Conservation (phyloP, 2,329 filamentous ascomycete species). For the Aspergillus latus region DNA sequence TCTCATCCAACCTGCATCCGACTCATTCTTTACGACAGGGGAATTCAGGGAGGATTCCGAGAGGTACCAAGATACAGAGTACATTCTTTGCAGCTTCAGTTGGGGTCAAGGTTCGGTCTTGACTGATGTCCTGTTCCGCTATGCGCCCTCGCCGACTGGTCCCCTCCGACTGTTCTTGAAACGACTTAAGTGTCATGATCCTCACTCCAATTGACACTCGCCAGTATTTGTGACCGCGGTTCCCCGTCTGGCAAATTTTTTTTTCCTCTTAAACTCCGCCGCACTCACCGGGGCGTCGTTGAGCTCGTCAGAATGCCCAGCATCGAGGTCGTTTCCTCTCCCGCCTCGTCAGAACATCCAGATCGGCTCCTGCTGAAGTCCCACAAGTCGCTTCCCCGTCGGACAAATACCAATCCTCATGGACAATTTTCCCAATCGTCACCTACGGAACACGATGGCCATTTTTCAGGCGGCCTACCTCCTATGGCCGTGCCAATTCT, state of each 20-base stretch:
- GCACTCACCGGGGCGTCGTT: slow-evolving; percentile 12
- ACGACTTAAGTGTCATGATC: slow-evolving; percentile 22
- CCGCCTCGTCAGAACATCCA: slow-evolving; percentile 26
- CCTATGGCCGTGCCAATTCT: slow-evolving; percentile 30
- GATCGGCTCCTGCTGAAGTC: slow-evolving; percentile 38
- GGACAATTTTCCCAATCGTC: slow-evolving; percentile 25
- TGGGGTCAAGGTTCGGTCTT: slow-evolving; percentile 5
- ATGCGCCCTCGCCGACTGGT: slow-evolving; percentile 18
- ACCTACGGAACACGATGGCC: slow-evolving; percentile 26
- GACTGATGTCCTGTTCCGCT: slow-evolving; percentile 5
- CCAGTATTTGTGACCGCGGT: slow-evolving; percentile 12
- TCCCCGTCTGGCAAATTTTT: slow-evolving; percentile 7
- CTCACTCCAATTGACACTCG: slow-evolving; percentile 11
- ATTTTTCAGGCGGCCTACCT: slow-evolving; percentile 23
- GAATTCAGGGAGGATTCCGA: slow-evolving; percentile 1
- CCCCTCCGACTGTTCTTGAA: slow-evolving; percentile 22
- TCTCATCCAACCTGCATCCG: slow-evolving; percentile 1
- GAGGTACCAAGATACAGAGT: neutral
- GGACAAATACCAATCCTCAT: slow-evolving; percentile 29
- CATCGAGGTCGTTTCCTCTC: slow-evolving; percentile 29
- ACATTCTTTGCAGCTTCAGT: neutral
- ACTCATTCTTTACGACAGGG: neutral
- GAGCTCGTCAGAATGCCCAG: slow-evolving; percentile 32
- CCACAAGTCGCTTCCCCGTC: slow-evolving; percentile 43
- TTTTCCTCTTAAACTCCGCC: slow-evolving; percentile 4